Conservation (phyloP, 495 filamentous ascomycete species). For the Tuber indicum region DNA sequence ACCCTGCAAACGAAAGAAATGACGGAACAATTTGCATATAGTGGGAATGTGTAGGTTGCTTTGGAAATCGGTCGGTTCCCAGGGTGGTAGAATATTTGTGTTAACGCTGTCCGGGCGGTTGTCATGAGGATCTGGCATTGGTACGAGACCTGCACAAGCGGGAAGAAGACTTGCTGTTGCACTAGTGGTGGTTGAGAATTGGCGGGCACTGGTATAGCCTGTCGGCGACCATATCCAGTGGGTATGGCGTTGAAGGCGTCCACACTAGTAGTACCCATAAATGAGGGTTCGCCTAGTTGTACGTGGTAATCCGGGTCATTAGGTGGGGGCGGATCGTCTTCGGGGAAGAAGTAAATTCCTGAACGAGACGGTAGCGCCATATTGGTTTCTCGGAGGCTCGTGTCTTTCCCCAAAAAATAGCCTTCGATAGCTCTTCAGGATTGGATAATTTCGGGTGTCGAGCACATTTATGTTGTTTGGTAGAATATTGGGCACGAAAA, state of each 20-base stretch:
- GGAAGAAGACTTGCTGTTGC: conserved; percentile 47
- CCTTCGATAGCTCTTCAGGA: background rate
- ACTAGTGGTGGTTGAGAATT: background rate
- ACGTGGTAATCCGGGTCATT: background rate
- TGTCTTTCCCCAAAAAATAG: background rate
- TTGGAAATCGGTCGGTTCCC: conserved; percentile 47
- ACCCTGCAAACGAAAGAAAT: conserved; percentile 56
- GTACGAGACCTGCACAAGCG: conserved; percentile 50
- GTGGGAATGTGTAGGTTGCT: conserved; percentile 59
- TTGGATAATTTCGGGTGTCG: background rate
- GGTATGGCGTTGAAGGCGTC: background rate
- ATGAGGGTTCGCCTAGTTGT: background rate
- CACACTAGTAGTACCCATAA: background rate
- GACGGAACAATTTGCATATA: conserved; percentile 60
- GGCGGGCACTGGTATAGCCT: background rate
- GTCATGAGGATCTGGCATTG: conserved; percentile 53
- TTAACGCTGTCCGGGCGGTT: conserved; percentile 54
- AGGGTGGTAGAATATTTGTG: conserved; percentile 56
- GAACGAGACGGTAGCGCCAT: background rate
- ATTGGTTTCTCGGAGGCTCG: background rate
- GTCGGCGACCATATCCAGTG: background rate
- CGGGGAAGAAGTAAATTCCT: background rate
- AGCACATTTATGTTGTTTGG: background rate
- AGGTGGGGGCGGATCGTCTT: background rate
- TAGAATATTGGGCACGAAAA: background rate